Evolutionary conservation across 2,329 filamentous ascomycete genomes (phyloP), one percentile per base, ranked within the genome.

Genomic region (Stachybotrys elegans): DNA sequence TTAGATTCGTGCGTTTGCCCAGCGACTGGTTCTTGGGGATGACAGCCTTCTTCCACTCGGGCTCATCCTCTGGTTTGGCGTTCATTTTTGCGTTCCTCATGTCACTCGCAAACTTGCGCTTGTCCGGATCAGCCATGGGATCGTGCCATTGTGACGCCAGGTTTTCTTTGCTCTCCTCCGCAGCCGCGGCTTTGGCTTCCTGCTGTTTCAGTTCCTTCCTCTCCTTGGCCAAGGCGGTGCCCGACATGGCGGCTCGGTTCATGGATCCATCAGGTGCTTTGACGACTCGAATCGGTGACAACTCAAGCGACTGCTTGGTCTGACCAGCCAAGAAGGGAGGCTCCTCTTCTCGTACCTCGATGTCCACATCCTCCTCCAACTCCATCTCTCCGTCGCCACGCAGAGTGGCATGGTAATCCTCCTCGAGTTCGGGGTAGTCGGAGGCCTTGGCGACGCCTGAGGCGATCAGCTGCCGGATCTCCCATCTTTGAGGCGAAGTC

Each of bases 211-310:
- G 57, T 48, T 98, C 93, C 60, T 89, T 84, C 42, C 93, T 78
- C 60, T 98, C 93, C 61, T 93, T 95, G 4, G 92, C 88, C 13
- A 98, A 68, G 5, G 83, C 78, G 14, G 92, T 91, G 36, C 93
- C 92, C 8, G 91, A 84, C 87, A 97, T 95, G 14, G 94, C 94
- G 39, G 94, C 89, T 57, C 93, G 80, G 61, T 98, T 98, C 66
- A 98, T 83, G 4, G 92, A 97, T n/a, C 93, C 93, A 65, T 98
- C 93, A 0, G 93, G 94, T 2, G 93, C 93, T 66, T 97, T 97
- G 55, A 98, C 88, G 19, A 98, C 91, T 51, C 94, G 80, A 49
- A 98, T 98, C 0, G 93, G 93, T 2, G 91, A 96, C 4, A 98
- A 70, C 58, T 98, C 93, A 8, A 98, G 74, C 9, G 90, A 95